Evolutionary conservation across 495 filamentous ascomycete genomes (phyloP).

Genomic region (Penicillium maclennaniae): DNA sequence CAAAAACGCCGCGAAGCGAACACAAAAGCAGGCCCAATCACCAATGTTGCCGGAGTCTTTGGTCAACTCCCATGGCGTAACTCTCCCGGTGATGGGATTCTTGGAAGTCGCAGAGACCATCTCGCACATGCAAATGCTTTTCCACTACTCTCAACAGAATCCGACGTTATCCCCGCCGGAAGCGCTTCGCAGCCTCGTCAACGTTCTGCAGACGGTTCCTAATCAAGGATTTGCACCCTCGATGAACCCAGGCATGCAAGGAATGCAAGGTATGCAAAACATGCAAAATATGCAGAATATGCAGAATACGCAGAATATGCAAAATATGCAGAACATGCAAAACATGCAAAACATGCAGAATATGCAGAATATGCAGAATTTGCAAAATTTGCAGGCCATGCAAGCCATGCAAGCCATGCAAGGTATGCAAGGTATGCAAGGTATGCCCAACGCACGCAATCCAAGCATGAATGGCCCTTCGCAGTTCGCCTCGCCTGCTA

Average conservation of each 20-base stretch:
- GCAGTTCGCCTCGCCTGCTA: slow-evolving; percentile 51
- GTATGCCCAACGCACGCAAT: slow-evolving; percentile 31
- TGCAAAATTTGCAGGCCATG: neutral
- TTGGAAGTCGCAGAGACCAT: slow-evolving; percentile 74
- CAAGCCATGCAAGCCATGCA: neutral
- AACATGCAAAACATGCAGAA: slow-evolving; percentile 33
- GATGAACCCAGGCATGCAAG: slow-evolving; percentile 41
- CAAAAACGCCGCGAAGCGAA: slow-evolving; percentile 54
- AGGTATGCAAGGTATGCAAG: slow-evolving; percentile 20
- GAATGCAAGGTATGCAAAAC: slow-evolving; percentile 15
- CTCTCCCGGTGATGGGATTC: slow-evolving; percentile 56
- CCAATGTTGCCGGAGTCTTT: slow-evolving; percentile 60
- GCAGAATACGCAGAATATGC: neutral
- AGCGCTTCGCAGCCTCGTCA: slow-evolving; percentile 60
- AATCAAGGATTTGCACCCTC: slow-evolving; percentile 29
- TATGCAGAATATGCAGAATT: slow-evolving; percentile 8
- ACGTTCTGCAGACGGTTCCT: slow-evolving; percentile 29
- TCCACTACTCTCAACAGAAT: slow-evolving; percentile 56
- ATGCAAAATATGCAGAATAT: neutral
- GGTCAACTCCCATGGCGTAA: slow-evolving; percentile 60
- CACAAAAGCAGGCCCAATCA: slow-evolving; percentile 52
- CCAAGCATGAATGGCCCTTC: slow-evolving; percentile 38
- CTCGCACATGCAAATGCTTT: slow-evolving; percentile 67
- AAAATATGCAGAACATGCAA: slow-evolving; percentile 14
- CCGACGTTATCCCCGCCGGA: slow-evolving; percentile 55